phyloP scores from a whole-genome alignment of 306 rosid species.

The Oemleria cerasiformis region DNA sequence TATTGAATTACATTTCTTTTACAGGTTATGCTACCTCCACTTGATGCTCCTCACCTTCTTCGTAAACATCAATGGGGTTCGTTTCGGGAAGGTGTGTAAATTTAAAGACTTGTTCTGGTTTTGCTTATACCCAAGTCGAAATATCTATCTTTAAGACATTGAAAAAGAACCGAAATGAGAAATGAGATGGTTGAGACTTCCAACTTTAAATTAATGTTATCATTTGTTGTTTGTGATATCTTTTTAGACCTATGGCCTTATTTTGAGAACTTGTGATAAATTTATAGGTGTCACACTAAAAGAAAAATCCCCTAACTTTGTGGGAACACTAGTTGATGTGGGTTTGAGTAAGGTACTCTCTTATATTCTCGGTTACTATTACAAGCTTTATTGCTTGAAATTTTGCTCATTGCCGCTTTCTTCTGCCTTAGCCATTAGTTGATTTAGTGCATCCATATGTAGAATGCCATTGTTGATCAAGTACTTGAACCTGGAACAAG shows the following conservation, averaged over 20 bases:
- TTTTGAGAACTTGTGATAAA: conserved; percentile 32
- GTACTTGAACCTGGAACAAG: conserved; percentile 74
- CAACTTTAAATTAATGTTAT: background rate
- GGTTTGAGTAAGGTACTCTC: conserved; percentile 79
- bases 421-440: background rate
- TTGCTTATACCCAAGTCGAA: background rate
- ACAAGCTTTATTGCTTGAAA: background rate
- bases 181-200: background rate
- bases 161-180: conserved; percentile 8
- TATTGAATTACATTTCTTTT: conserved; percentile 16
- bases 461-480: conserved; percentile 70
- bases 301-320: conserved; percentile 48
- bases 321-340: conserved; percentile 76
- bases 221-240: conserved; percentile 13
- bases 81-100: conserved; percentile 65
- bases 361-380: conserved; percentile 16
- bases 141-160: background rate
- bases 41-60: conserved; percentile 96
- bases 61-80: conserved; percentile 94
- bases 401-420: conserved; percentile 6
- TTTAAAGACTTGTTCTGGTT: background rate
- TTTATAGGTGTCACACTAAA: conserved; percentile 70
- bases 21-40: conserved; percentile 93
- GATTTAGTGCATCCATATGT: conserved; percentile 26
- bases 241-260: background rate